A percentile compares a stretch with the other conserved stretches of the same genome.
phyloP scores from a whole-genome alignment of 257 asterid genomes.

The Sherardia arvensis region DNA sequence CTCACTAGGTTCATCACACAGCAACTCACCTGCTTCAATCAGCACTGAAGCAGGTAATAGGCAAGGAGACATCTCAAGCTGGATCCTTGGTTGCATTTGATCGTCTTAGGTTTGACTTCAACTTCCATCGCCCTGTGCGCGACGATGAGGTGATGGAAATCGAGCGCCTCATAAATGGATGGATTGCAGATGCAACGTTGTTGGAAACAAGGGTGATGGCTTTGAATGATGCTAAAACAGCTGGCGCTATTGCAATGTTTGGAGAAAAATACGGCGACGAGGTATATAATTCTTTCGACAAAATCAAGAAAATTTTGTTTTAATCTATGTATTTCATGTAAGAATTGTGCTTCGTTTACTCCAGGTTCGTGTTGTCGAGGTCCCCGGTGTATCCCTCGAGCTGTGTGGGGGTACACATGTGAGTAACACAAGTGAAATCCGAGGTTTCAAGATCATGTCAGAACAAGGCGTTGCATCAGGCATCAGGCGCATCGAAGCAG shows the following conservation, averaged over 20 bases:
- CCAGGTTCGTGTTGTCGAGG: constrained; percentile 93
- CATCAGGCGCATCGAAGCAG: constrained; percentile 86
- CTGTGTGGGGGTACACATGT: constrained; percentile 97
- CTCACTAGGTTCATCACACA: constrained; percentile 79
- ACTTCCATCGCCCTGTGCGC: constrained; percentile 67
- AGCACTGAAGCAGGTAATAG: constrained; percentile 83
- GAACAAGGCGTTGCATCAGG: constrained; percentile 92
- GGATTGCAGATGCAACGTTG: constrained; percentile 78
- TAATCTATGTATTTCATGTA: not conserved
- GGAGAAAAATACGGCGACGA: constrained; percentile 95
- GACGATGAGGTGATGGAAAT: constrained; percentile 67
- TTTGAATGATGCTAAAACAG: constrained; percentile 72
- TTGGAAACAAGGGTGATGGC: constrained; percentile 72
- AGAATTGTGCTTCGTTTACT: constrained; percentile 1
- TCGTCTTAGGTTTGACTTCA: constrained; percentile 89
- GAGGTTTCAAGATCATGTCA: constrained; percentile 79
- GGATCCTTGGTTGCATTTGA: constrained; percentile 92
- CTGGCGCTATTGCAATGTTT: constrained; percentile 96
- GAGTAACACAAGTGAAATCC: constrained; percentile 60
- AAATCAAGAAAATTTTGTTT: not conserved
- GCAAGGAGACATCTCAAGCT: constrained; percentile 91
- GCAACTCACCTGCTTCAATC: constrained; percentile 95
- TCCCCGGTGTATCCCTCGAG: constrained; percentile 94
- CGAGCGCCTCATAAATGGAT: constrained; percentile 66
- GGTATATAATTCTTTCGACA: constrained; percentile 27